Conservation (phyloP, 192 early-diverging fungal genomes). For the Nowakowskiella sp. region DNA sequence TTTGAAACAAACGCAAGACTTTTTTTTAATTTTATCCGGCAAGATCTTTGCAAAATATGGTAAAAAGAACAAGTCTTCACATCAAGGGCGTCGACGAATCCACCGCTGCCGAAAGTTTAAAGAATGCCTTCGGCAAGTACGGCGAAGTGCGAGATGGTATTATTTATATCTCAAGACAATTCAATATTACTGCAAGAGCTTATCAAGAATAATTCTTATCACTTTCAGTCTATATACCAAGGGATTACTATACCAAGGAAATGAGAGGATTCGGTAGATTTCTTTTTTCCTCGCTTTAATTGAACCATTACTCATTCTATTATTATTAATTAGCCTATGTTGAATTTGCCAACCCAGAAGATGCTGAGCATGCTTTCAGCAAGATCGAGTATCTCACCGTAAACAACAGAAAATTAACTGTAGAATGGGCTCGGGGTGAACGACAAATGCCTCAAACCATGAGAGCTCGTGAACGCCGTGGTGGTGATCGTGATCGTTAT, state of each 20-base stretch:
- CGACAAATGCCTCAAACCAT: too few species aligned
- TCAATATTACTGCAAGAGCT: not conserved
- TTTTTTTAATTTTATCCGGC: too few species aligned
- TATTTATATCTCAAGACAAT: not conserved
- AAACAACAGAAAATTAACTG: constrained; percentile 29
- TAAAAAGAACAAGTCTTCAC: too few species aligned
- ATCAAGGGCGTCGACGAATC: too few species aligned
- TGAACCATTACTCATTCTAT: constrained; percentile 5
- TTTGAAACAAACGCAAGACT: too few species aligned
- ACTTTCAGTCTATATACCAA: constrained; percentile 33
- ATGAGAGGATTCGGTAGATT: constrained; percentile 38
- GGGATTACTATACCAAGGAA: constrained; percentile 31
- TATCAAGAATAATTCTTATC: not conserved
- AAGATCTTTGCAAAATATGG: too few species aligned
- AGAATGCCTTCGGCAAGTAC: constrained; percentile 34
- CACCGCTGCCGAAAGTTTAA: constrained; percentile 33
- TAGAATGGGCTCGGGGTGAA: constrained; percentile 40
- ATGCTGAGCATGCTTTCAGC: constrained; percentile 34
- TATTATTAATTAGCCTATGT: constrained; percentile 11
- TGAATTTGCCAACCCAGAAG: constrained; percentile 30
- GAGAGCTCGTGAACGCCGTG: too few species aligned
- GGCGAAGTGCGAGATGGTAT: constrained; percentile 33
- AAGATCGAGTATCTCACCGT: constrained; percentile 45
- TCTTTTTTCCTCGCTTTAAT: not conserved
- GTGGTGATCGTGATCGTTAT: too few species aligned